phyloP scores from a whole-genome alignment of 202 grass and related monocot genomes.

The Cymbopogon flexuosus region DNA sequence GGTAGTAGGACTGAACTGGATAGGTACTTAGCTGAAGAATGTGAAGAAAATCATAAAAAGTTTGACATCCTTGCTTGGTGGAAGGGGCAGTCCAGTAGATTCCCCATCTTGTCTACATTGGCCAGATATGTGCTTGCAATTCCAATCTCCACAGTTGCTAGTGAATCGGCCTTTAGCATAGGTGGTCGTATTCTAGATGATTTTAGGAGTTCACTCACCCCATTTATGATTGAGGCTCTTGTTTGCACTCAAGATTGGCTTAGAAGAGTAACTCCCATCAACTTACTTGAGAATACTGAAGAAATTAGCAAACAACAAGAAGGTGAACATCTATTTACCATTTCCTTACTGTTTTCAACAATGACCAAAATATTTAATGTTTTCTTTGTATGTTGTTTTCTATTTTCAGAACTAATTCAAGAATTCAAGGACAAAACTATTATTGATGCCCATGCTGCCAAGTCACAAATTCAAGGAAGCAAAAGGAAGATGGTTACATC shows the following conservation, averaged over 20 bases:
- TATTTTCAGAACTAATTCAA: not conserved
- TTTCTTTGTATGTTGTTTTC: not conserved
- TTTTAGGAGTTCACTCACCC: too few relatives aligned
- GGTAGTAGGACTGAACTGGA: not conserved
- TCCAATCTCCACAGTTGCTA: too few relatives aligned
- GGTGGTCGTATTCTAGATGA: too few relatives aligned
- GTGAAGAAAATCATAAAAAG: not conserved
- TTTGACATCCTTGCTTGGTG: not conserved
- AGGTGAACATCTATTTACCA: too few relatives aligned
- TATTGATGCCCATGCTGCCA: not conserved
- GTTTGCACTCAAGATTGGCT: too few relatives aligned
- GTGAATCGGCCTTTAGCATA: too few relatives aligned
- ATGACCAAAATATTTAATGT: too few relatives aligned
- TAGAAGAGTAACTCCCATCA: too few relatives aligned
- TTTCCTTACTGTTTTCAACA: too few relatives aligned
- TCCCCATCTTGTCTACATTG: not conserved
- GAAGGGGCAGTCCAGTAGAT: not conserved
- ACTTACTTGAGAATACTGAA: too few relatives aligned
- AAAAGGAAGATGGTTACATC: not conserved
- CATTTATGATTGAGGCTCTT: too few relatives aligned
- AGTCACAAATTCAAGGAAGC: not conserved
- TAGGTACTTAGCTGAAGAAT: not conserved
- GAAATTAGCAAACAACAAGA: too few relatives aligned
- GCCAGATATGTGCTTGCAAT: not conserved
- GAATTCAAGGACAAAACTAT: not conserved